Evolutionary conservation across 75 land plant genomes (phyloP).

Genomic region (Isoetes taiwanensis): DNA sequence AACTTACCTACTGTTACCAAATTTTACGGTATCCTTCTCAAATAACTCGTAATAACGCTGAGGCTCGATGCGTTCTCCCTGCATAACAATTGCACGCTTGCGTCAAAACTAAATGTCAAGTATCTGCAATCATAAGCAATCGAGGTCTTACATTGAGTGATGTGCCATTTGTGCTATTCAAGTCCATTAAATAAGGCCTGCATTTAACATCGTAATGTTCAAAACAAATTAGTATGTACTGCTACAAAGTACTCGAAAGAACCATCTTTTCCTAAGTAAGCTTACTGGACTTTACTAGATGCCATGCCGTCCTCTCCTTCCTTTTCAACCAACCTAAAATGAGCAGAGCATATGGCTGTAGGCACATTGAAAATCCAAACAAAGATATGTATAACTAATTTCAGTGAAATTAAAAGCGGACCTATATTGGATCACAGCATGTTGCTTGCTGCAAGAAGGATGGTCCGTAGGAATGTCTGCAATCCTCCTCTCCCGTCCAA

Average conservation of each 20-base stretch:
- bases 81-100: slow-evolving; percentile 13
- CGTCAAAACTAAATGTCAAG: neutral
- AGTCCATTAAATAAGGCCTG: slow-evolving; percentile 97
- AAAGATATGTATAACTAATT: neutral
- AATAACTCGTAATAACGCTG: slow-evolving; percentile 92
- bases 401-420: slow-evolving; percentile 6
- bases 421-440: slow-evolving; percentile 93
- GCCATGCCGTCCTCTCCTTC: slow-evolving; percentile 62
- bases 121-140: neutral
- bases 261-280: neutral
- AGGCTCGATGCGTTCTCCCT: slow-evolving; percentile 80
- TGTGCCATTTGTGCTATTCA: slow-evolving; percentile 96
- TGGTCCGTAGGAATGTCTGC: slow-evolving; percentile 98
- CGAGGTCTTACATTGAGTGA: slow-evolving; percentile 65
- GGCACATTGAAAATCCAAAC: neutral
- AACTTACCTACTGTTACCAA: slow-evolving; percentile 97
- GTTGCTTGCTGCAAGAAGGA: slow-evolving; percentile 99
- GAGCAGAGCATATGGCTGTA: neutral
- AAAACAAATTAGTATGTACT: neutral
- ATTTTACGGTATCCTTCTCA: slow-evolving; percentile 87
- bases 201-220: neutral
- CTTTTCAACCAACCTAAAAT: slow-evolving; percentile 66
- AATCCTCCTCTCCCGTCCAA: slow-evolving; percentile 96
- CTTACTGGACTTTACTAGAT: slow-evolving; percentile 61
- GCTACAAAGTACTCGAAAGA: no score